A percentile compares a stretch with the other conserved stretches of the same genome.
phyloP scores from a whole-genome alignment of 352 stramenopile genomes.

The Phytophthora europaea region DNA sequence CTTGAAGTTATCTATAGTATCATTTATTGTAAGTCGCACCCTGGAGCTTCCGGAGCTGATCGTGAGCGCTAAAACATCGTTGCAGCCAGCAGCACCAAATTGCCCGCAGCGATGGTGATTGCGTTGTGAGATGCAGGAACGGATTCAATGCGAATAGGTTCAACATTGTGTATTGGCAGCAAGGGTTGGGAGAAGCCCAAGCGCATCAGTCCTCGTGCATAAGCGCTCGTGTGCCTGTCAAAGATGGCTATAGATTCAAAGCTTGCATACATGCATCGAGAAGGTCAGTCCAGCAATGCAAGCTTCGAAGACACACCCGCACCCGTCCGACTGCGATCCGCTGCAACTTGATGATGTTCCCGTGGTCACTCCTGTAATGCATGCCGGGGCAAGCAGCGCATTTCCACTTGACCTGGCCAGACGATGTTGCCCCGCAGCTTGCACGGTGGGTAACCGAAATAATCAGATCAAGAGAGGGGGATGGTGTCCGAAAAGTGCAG shows the following conservation, averaged over 20 bases:
- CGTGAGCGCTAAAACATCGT: no score
- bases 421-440: not conserved
- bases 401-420: not conserved
- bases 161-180: not conserved
- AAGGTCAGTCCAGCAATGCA: not conserved
- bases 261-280: not conserved
- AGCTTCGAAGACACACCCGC: not conserved
- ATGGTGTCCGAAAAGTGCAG: not conserved
- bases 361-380: not conserved
- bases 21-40: no score
- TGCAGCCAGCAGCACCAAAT: not conserved
- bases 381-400: not conserved
- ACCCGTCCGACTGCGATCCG: not conserved
- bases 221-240: not conserved
- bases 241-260: not conserved
- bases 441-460: not conserved
- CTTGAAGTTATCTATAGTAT: no score
- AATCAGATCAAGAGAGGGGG: conserved; percentile 4
- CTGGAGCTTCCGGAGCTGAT: no score
- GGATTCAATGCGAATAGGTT: not conserved
- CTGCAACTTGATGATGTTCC: not conserved
- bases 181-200: not conserved
- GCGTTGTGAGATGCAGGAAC: not conserved
- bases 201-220: not conserved
- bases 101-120: not conserved